Conservation (phyloP, 345 rosid species). For the Euphorbia pulcherrima region DNA sequence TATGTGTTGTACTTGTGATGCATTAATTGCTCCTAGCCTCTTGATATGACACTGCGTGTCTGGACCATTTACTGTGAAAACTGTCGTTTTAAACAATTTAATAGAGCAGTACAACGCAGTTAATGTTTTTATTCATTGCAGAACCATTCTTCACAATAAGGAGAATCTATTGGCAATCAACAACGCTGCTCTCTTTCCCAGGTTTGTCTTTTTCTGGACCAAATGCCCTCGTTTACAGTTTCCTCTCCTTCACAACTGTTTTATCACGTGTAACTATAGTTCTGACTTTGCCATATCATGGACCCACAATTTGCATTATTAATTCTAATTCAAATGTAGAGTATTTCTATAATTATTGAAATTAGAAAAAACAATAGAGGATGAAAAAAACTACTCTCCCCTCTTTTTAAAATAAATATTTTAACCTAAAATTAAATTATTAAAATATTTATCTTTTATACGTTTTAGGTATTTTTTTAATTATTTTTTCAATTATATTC, state of each 20-base stretch:
- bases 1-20: not conserved
- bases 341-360: too few species aligned
- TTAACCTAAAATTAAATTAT: too few species aligned
- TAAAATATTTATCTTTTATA: too few species aligned
- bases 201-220: constrained; percentile 29
- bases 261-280: too few species aligned
- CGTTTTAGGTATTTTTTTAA: too few species aligned
- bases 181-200: constrained; percentile 7
- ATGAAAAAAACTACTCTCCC: too few species aligned
- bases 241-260: constrained; percentile 5
- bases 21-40: not conserved
- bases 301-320: constrained; percentile 8
- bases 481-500: too few species aligned
- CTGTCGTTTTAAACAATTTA: not conserved
- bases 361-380: too few species aligned
- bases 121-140: constrained; percentile 16
- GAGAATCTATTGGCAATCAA: constrained; percentile 19
- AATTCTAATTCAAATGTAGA: not conserved
- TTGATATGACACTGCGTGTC: too few species aligned
- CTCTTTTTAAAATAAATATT: too few species aligned
- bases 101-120: not conserved
- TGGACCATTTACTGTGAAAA: not conserved
- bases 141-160: constrained; percentile 23
- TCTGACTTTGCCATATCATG: constrained; percentile 9
- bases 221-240: not conserved